Evolutionary conservation across 176 grass and related monocot species (phyloP), one percentile per base, ranked within the genome.

Genomic region (Musa itinerans): DNA sequence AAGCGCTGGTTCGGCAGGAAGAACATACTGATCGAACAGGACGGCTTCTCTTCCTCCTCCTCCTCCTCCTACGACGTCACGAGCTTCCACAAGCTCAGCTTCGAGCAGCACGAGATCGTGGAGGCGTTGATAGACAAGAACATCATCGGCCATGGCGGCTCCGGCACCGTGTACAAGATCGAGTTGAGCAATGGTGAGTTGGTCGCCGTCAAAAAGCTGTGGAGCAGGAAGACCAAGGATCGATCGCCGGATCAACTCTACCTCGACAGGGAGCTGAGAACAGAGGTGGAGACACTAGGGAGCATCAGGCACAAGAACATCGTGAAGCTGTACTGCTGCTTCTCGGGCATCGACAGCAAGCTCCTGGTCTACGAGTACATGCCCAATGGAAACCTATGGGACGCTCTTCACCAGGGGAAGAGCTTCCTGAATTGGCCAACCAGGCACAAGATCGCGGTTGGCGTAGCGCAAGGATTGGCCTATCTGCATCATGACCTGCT

Each of bases 291-390:
- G 92, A 99, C 89, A 75, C 76, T 99, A n/a, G 96, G 89, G n/a
- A 92, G 96, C 86, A 95, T 99, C 62, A 77, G 91, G 53, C 96
- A 99, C 81, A 99, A 99, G 90, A 99, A 99, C 91, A 95, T 99
- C 54, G 86, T 99, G 5, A 99, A 99, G 85, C 88, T 99, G 52
- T 94, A 94, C 82, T 94, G 95, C 82, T 99, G 90, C 88, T 99
- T 90, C 89, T 83, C 95, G 1, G 80, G 91, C 78, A 68, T 76
- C 14, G 83, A 94, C 21, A 81, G 81, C 86, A 97, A 97, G 79
- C 84, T 97, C 58, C 81, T 97, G 57, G 93, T 97, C 20, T 97
- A 97, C 49, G 90, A 97, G 85, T 97, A 97, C 86, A 97, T 97
- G 93, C 87, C 87, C 58, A 97, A 97, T 55, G 93, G 93, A 62